Evolutionary conservation across 2,329 filamentous ascomycete genomes (phyloP).

Genomic region (Monosporascus sp.): DNA sequence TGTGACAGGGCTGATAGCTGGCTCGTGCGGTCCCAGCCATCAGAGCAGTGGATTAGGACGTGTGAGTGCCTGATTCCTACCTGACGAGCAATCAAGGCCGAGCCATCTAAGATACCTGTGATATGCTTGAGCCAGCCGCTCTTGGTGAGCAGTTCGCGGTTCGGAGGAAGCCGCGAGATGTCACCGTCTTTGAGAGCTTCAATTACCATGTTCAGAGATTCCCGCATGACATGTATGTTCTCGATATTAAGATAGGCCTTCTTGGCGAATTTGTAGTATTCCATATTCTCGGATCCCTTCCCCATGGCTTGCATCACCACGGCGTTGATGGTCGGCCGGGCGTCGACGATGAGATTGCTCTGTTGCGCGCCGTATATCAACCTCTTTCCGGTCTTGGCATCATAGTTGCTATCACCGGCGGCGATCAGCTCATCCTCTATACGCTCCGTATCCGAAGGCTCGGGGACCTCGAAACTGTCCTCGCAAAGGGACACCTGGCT

Average conservation of each 20-base stretch:
- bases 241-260: slow-evolving; percentile 94
- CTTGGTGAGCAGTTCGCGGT: slow-evolving; percentile 70
- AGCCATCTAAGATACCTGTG: slow-evolving; percentile 74
- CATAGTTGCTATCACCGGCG: slow-evolving; percentile 43
- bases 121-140: slow-evolving; percentile 94
- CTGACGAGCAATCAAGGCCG: slow-evolving; percentile 76
- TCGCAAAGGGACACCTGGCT: slow-evolving; percentile 47
- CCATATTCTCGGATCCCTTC: slow-evolving; percentile 94
- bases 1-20: slow-evolving; percentile 90
- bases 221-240: slow-evolving; percentile 97
- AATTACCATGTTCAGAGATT: slow-evolving; percentile 80
- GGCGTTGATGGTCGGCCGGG: slow-evolving; percentile 88
- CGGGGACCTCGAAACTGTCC: slow-evolving; percentile 38
- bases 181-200: slow-evolving; percentile 92
- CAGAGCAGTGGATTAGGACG: slow-evolving; percentile 94
- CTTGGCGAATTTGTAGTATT: slow-evolving; percentile 86
- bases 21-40: slow-evolving; percentile 96
- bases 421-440: slow-evolving; percentile 64
- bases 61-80: slow-evolving; percentile 91
- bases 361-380: slow-evolving; percentile 88
- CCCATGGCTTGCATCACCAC: slow-evolving; percentile 91
- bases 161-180: slow-evolving; percentile 75
- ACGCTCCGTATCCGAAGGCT: slow-evolving; percentile 58
- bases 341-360: slow-evolving; percentile 91
- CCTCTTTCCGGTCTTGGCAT: slow-evolving; percentile 56